Conservation (phyloP, 2,329 filamentous ascomycete species). For the Fusarium continuum region DNA sequence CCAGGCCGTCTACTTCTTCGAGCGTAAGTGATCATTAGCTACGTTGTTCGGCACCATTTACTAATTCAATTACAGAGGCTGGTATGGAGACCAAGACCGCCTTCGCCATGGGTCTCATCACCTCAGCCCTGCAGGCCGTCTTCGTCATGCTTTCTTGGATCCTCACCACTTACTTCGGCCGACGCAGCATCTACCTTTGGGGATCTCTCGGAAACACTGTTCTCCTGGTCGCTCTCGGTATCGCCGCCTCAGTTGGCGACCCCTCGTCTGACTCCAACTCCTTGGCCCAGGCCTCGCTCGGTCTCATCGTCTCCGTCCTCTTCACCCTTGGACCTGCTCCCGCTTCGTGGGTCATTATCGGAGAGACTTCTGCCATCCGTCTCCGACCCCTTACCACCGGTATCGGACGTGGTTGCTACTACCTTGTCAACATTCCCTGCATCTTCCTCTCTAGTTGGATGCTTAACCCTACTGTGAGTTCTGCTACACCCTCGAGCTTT, state of each 20-base stretch:
- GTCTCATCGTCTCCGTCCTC: slow-evolving; percentile 71
- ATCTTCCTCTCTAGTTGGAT: slow-evolving; percentile 70
- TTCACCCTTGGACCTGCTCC: slow-evolving; percentile 71
- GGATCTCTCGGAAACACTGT: slow-evolving; percentile 63
- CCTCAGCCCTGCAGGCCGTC: slow-evolving; percentile 68
- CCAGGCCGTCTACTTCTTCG: slow-evolving; percentile 69
- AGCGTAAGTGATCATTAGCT: slow-evolving; percentile 40
- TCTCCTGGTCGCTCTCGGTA: slow-evolving; percentile 66
- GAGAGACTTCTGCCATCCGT: slow-evolving; percentile 71
- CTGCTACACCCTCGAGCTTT: not conserved
- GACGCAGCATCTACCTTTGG: slow-evolving; percentile 71
- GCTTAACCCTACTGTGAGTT: slow-evolving; percentile 63
- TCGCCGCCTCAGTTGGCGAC: slow-evolving; percentile 62
- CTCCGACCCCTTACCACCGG: slow-evolving; percentile 72
- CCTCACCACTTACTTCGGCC: slow-evolving; percentile 69
- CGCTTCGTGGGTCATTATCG: slow-evolving; percentile 73
- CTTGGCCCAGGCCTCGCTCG: slow-evolving; percentile 68
- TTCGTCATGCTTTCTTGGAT: slow-evolving; percentile 74
- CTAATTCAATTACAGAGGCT: slow-evolving; percentile 59
- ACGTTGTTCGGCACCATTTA: too few relatives aligned
- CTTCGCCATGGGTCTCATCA: slow-evolving; percentile 71
- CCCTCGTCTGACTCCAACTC: slow-evolving; percentile 49
- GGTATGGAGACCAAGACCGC: slow-evolving; percentile 63
- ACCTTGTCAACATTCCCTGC: slow-evolving; percentile 71
- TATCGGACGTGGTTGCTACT: slow-evolving; percentile 70